phyloP scores from a whole-genome alignment of 495 filamentous ascomycete species.

The Pseudomonodictys pantanalensis region DNA sequence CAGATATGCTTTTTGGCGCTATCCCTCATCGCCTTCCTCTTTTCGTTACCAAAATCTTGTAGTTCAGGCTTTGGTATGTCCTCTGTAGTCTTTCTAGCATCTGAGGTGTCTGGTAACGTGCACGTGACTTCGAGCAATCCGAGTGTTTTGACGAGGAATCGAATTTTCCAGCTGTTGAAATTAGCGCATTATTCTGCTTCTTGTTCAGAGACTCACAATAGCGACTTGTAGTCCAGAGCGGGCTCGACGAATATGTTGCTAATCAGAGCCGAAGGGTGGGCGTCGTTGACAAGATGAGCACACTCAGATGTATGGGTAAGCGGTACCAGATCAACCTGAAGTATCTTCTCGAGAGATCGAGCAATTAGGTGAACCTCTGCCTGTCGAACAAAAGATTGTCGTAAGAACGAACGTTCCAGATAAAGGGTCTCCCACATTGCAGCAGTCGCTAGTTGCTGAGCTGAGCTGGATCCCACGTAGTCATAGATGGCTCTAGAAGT shows the following conservation, averaged over 20 bases:
- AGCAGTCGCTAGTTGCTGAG: neutral
- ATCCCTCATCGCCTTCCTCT: neutral
- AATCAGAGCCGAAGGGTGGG: neutral
- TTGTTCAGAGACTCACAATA: constrained; percentile 1
- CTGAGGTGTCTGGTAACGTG: neutral
- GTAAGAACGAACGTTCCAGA: neutral
- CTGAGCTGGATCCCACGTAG: neutral
- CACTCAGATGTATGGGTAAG: neutral
- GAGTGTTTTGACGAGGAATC: constrained; percentile 8
- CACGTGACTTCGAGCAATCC: neutral
- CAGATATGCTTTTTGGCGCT: neutral
- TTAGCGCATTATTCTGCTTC: neutral
- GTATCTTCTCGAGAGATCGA: constrained; percentile 4
- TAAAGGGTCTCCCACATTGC: constrained; percentile 8
- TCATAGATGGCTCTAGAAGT: neutral
- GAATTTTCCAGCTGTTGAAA: constrained; percentile 7
- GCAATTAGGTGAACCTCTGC: constrained; percentile 5
- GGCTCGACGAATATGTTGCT: neutral
- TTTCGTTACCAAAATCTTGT: neutral
- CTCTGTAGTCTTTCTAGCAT: neutral
- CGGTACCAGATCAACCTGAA: constrained; percentile 6
- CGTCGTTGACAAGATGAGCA: neutral
- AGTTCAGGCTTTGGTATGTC: too few relatives aligned
- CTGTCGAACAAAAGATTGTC: neutral
- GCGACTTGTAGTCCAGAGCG: constrained; percentile 6